phyloP scores from a whole-genome alignment of 2,329 filamentous ascomycete species.

The Fusarium avenaceum region DNA sequence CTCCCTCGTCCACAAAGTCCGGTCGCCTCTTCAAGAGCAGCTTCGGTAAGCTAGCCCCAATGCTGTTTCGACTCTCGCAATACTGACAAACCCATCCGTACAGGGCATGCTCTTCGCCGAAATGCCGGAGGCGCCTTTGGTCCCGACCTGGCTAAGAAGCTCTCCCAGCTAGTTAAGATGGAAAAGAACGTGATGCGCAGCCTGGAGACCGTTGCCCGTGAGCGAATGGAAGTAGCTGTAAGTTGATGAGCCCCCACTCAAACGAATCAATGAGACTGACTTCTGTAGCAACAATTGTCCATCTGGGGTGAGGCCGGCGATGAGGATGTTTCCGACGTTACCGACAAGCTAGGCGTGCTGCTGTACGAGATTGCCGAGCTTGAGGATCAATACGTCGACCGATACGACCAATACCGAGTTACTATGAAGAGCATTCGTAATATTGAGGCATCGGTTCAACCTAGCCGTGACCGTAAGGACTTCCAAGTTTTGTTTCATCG shows the following conservation, averaged over 20 bases:
- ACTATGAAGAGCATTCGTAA: conserved; percentile 99
- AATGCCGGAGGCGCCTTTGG: conserved; percentile 82
- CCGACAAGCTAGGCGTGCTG: conserved; percentile 97
- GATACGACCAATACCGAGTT: conserved; percentile 98
- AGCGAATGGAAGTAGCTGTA: conserved; percentile 99
- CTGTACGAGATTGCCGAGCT: conserved; percentile 99
- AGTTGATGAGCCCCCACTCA: conserved; percentile 54
- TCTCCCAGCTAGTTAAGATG: conserved; percentile 99
- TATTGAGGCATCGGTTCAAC: conserved; percentile 98
- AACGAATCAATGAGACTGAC: conserved; percentile 23
- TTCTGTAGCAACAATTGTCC: conserved; percentile 90
- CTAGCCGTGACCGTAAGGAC: conserved; percentile 90
- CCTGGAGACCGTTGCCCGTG: conserved; percentile 92
- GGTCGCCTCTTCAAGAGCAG: conserved; percentile 88
- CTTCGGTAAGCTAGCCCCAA: conserved; percentile 74
- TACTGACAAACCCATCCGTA: conserved; percentile 20
- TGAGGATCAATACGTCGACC: conserved; percentile 97
- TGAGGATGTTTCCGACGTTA: conserved; percentile 98
- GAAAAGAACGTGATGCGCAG: conserved; percentile 99
- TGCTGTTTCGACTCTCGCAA: background rate
- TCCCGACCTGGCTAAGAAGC: conserved; percentile 95
- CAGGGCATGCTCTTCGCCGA: conserved; percentile 77
- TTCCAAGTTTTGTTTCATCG: background rate
- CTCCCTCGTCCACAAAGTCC: conserved; percentile 90
- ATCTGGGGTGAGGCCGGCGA: conserved; percentile 97